Conservation (phyloP, 2,329 filamentous ascomycete species). For the Exophiala viscosa region DNA sequence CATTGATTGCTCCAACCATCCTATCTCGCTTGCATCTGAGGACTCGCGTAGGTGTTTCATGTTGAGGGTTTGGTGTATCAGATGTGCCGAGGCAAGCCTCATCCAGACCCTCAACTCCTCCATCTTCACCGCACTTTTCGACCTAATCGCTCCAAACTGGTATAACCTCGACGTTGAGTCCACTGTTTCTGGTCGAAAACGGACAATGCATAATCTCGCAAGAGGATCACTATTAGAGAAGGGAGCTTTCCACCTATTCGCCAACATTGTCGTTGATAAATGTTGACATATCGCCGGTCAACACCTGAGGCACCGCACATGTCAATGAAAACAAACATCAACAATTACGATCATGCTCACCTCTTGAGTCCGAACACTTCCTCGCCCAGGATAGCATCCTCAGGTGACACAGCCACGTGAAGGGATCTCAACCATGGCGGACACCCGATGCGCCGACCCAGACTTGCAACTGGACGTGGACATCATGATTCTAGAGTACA, state of each 20-base stretch:
- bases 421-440: slow-evolving; percentile 15
- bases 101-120: not conserved
- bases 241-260: not conserved
- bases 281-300: too few relatives aligned
- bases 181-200: too few relatives aligned
- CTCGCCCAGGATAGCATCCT: not conserved
- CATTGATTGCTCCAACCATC: not conserved
- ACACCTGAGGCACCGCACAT: not conserved
- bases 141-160: too few relatives aligned
- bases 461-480: slow-evolving; percentile 28
- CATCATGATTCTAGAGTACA: slow-evolving; percentile 29
- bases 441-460: slow-evolving; percentile 25
- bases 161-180: too few relatives aligned
- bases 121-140: not conserved
- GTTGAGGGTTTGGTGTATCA: not conserved
- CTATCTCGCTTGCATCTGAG: not conserved
- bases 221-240: not conserved
- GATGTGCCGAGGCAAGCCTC: not conserved
- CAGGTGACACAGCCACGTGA: not conserved
- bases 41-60: not conserved
- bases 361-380: not conserved
- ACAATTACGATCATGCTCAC: not conserved
- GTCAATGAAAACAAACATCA: not conserved
- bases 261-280: too few relatives aligned
- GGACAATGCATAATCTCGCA: not conserved